These are phyloP conservation scores for Obelidium mucronatum DNA, from an alignment of 192 early-diverging fungal species.

Conservation along the genomic window DNA sequence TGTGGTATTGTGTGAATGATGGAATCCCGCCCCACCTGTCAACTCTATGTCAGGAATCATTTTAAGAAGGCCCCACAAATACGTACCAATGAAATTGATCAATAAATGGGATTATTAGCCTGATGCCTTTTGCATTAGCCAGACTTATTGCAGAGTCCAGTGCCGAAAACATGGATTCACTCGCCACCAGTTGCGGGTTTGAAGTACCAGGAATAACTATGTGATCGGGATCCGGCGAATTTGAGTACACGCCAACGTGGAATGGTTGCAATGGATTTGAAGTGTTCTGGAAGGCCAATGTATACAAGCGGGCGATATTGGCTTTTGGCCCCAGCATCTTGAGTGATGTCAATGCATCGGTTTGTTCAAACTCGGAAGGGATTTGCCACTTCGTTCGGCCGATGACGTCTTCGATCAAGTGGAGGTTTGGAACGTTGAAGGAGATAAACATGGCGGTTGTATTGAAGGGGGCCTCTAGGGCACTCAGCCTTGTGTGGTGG, in stretches of 20 bases:
- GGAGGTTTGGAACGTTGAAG: slow-evolving; percentile 53
- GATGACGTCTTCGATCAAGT: slow-evolving; percentile 41
- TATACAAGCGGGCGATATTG: slow-evolving; percentile 20
- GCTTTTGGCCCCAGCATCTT: slow-evolving; percentile 10
- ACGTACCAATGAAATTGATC: slow-evolving; percentile 39
- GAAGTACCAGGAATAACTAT: slow-evolving; percentile 10
- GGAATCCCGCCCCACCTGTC: slow-evolving; percentile 37
- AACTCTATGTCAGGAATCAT: background rate
- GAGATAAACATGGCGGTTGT: slow-evolving; percentile 45
- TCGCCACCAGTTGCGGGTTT: slow-evolving; percentile 26
- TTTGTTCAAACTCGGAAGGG: slow-evolving; percentile 31
- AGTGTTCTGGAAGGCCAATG: slow-evolving; percentile 2
- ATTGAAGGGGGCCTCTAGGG: no score
- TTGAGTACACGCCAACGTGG: background rate
- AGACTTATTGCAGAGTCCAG: slow-evolving; percentile 47
- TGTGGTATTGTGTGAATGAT: slow-evolving; percentile 20
- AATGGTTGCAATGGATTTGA: background rate
- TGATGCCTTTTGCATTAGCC: slow-evolving; percentile 36
- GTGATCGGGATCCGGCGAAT: background rate
- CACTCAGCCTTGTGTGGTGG: no score
- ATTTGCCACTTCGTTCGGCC: slow-evolving; percentile 1
- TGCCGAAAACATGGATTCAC: slow-evolving; percentile 44
- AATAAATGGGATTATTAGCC: slow-evolving; percentile 55
- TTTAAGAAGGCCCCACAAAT: background rate
- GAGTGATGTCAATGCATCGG: slow-evolving; percentile 25